Percentiles rank a stretch among this genome's conserved stretches.
Evolutionary conservation across 164 flowering plant species (phyloP).

Genomic region (Stephania japonica): DNA sequence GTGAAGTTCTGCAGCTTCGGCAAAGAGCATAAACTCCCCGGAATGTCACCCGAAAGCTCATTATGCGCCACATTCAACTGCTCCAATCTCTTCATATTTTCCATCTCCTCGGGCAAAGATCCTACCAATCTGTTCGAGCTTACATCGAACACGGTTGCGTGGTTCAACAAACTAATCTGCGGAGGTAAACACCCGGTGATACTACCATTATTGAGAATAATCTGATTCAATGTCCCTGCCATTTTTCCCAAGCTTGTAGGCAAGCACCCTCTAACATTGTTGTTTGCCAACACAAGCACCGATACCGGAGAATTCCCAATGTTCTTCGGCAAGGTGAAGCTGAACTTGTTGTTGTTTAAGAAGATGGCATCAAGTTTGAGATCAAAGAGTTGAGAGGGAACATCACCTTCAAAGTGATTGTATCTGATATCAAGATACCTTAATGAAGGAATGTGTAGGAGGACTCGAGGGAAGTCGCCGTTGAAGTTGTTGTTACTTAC

Average conservation of each 20-base stretch:
- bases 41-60: constrained; percentile 40
- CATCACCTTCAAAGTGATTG: constrained; percentile 48
- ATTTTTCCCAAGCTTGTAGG: constrained; percentile 34
- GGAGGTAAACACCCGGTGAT: constrained; percentile 35
- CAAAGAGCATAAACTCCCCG: constrained; percentile 41
- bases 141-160: constrained; percentile 44
- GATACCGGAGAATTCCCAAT: constrained; percentile 65
- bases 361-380: constrained; percentile 69
- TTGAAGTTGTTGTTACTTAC: constrained; percentile 59
- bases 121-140: constrained; percentile 42
- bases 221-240: constrained; percentile 35
- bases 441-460: constrained; percentile 44
- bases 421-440: constrained; percentile 62
- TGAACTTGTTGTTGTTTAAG: constrained; percentile 64
- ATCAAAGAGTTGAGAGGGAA: constrained; percentile 55
- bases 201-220: constrained; percentile 33
- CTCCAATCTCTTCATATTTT: constrained; percentile 45
- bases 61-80: constrained; percentile 54
- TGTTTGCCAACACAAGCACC: constrained; percentile 58
- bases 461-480: constrained; percentile 48
- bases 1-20: constrained; percentile 55
- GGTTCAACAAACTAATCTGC: constrained; percentile 32
- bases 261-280: constrained; percentile 37
- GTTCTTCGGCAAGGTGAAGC: constrained; percentile 38
- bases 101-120: constrained; percentile 38